Base-by-base conservation (phyloP, 805 yeast species). In the Zygoascus bituminiphila region DNA sequence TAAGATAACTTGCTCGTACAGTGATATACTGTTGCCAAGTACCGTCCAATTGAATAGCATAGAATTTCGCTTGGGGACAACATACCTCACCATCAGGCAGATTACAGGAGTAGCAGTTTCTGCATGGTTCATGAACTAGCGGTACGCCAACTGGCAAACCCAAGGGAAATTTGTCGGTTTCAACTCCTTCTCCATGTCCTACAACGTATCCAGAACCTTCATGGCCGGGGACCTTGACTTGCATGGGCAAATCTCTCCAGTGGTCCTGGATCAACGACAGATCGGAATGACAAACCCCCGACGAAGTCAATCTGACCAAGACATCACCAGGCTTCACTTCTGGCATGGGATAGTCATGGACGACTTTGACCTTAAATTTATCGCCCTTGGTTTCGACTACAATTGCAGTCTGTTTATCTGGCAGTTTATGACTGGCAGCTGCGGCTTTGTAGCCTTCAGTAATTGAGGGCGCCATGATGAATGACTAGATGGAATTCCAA, bases 31-130 rank as follows among this genome's bases (percentile, higher is more conserved):
- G 72, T 56, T 71, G 74, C 67, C 70, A 73, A 12, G 74, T 66
- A 29, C 77, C 77, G 51, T 73, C 84, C 63, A 81, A 84, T 46
- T 86, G 79, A 74, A 78, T 81, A 64, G 89, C 89, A 33, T 87
- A 71, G 60, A 82, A 73, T 60, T 79, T 85, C 44, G 87, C 86
- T 10, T 76, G 61, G 42, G 78, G 72, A 72, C 89, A 84, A 33
- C 42, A 42, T n/a, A 45, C 42, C 71, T 83, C 77, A 51, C 64
- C 64, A 33, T 67, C 62, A 44, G 45, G 54, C 12, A 26, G 33
- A 8, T 35, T 25, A 48, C 66, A 62, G 25, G 39, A 49, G 20
- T 49, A 51, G 41, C 65, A 62, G 24, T 44, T 51, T 12, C 51
- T 42, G 50, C 65, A 62, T 8, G 55, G 48, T n/a, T 44, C 49